Evolutionary conservation across 768 basidiomycete species (phyloP), one percentile per base, ranked within the genome.

Genomic region (Porpolomopsis calyptriformis): DNA sequence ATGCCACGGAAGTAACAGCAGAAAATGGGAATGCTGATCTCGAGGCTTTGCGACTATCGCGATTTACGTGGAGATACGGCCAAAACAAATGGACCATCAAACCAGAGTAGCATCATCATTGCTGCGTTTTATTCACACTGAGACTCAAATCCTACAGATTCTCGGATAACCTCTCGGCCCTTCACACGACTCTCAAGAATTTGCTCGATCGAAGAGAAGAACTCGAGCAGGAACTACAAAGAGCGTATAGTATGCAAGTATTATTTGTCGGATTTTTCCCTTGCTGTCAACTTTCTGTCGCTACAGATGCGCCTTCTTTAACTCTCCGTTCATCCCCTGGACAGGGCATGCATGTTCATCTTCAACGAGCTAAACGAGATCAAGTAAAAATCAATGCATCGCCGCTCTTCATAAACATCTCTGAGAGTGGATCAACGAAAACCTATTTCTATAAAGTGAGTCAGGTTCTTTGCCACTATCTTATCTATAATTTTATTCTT

Each of bases 291-390:
- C 24, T 16, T 33, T 23, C 27, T 34, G 24, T 24, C 9, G n/a
- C 36, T 39, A 8, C 42, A 90, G 87, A 67, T 61, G 74, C 80
- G 1, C 77, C 82, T 19, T 87, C 87, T 10, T 56, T 90, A 50
- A 80, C 84, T 10, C 68, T 91, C 37, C 78, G 85, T 31, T 74
- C 77, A 20, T 81, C 74, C 1, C 72, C 78, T 14, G 71, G 71
- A 8, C 77, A 80, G 36, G 88, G 88, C 4, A 76, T 81, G 70
- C 82, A 85, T 57, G 72, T 89, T 34, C 87, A 89, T 51, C 63
- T 90, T 22, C 68, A 71, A 22, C 77, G 72, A 53, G 64, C 71
- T 4, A 87, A 78, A 59, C 77, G 80, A 23, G 83, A 86, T 49
- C 72, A 71, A 40, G 54, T 55, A 10, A 71, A 64, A 49, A 54